These are phyloP conservation scores for Glycine latifolia DNA, from an alignment of 306 rosid genomes.

Conservation along the genomic window DNA sequence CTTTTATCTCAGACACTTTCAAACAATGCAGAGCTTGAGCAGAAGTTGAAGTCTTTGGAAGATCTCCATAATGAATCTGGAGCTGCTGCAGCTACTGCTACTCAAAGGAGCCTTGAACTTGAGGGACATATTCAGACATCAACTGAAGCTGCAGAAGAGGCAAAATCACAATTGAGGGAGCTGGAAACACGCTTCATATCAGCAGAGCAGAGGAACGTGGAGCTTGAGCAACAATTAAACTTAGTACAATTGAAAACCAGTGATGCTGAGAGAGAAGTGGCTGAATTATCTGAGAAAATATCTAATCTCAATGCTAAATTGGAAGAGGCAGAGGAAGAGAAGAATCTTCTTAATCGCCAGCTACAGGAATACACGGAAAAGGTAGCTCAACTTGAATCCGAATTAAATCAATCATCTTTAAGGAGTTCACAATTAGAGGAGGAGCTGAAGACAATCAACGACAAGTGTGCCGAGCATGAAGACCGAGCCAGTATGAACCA, in stretches of 20 bases:
- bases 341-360: constrained; percentile 58
- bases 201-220: constrained; percentile 71
- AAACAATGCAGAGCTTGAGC: constrained; percentile 77
- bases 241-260: constrained; percentile 61
- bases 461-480: constrained; percentile 79
- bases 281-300: constrained; percentile 67
- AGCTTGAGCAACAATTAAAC: constrained; percentile 83
- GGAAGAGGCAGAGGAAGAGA: constrained; percentile 67
- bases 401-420: constrained; percentile 59
- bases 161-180: constrained; percentile 73
- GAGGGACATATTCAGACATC: constrained; percentile 67
- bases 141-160: constrained; percentile 71
- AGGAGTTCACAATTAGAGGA: constrained; percentile 69
- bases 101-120: constrained; percentile 77
- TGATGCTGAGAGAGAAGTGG: constrained; percentile 70
- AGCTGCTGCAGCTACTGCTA: constrained; percentile 65
- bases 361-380: constrained; percentile 68
- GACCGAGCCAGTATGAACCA: constrained; percentile 72
- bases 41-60: constrained; percentile 78
- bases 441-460: constrained; percentile 67
- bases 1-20: constrained; percentile 79
- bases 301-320: constrained; percentile 63
- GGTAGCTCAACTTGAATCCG: constrained; percentile 69
- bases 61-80: constrained; percentile 73
- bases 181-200: constrained; percentile 66